Evolutionary conservation across 2,329 filamentous ascomycete genomes (phyloP), one percentile per base, ranked within the genome.

Genomic region (Huntiella decipiens): DNA sequence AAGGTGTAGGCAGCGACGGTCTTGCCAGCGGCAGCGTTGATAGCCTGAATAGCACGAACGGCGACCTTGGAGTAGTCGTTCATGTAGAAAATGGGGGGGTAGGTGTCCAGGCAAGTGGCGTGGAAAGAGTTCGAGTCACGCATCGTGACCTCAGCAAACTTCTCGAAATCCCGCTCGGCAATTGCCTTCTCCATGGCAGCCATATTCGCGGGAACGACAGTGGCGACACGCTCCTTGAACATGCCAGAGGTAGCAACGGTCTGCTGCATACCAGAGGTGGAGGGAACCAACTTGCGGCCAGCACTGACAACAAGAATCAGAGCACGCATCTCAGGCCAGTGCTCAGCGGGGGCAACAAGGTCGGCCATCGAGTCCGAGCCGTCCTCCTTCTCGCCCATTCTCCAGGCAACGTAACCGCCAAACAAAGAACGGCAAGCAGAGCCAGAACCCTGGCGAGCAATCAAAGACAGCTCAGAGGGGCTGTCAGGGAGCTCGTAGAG

Each of bases 1-100:
- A 96, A 98, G 0, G 91, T 98, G 62, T 98, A 98, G 3, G 91
- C 91, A 3, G 84, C 86, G 13, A 96, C 72, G 0, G 74, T 78
- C 64, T 77, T 79, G 45, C 84, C 86, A 4, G 82, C 84, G 17
- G 72, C 71, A 45, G 70, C 70, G 58, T 98, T 98, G 65, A 96
- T 83, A 54, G 78, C 73, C 66, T 98, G 86, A 28, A 95, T 87
- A 12, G 85, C 77, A 44, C 84, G 73, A 50, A 98, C 84, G 4
- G 88, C 86, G 1, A 88, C 85, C 34, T 82, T 71, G 15, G 81
- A 88, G 12, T 88, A 79, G 59, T 98, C 91, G 64, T 95, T 98
- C 71, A 98, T 79, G 69, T 98, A 98, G 64, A 94, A 95, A 59
- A 98, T 98, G 13, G 92, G 91, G 38, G 92, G 91, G 64, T 85